A percentile compares a stretch with the other conserved stretches of the same genome.
Evolutionary conservation across 2,329 filamentous ascomycete genomes (phyloP).

Genomic region (Epichloe sibirici): DNA sequence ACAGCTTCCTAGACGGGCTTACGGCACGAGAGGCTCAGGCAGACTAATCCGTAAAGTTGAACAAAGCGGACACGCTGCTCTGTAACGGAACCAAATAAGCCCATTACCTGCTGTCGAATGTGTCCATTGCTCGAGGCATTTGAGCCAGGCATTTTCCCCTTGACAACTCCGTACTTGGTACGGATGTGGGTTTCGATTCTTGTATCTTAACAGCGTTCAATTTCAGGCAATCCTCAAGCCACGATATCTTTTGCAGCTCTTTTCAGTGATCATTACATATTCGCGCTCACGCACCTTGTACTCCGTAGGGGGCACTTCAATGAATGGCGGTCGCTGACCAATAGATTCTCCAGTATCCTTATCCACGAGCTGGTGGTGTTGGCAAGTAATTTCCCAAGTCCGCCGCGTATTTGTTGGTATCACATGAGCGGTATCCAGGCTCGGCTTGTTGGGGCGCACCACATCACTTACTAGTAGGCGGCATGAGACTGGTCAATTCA

Average conservation of each 20-base stretch:
- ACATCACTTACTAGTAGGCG: no score
- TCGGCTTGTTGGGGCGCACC: background rate
- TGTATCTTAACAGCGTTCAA: background rate
- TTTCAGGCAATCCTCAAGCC: constrained; percentile 1
- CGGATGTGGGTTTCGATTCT: background rate
- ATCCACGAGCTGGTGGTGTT: background rate
- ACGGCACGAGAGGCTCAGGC: constrained; percentile 5
- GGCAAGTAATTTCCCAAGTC: constrained; percentile 4
- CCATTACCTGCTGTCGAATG: background rate
- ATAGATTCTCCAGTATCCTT: background rate
- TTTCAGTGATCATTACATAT: background rate
- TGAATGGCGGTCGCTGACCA: background rate
- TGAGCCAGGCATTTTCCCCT: background rate
- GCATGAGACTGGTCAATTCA: background rate
- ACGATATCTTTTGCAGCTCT: background rate
- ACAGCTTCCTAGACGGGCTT: constrained; percentile 56
- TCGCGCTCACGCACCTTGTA: background rate
- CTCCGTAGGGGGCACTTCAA: background rate
- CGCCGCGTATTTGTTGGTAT: background rate
- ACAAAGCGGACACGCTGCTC: background rate
- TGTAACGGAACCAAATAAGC: background rate
- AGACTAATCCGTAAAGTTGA: background rate
- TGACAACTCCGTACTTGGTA: no score
- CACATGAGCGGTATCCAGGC: background rate
- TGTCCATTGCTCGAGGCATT: background rate